Evolutionary conservation across 106 monocot species (phyloP), one percentile per base, ranked within the genome.

Genomic region (Hemerocallis citrina): DNA sequence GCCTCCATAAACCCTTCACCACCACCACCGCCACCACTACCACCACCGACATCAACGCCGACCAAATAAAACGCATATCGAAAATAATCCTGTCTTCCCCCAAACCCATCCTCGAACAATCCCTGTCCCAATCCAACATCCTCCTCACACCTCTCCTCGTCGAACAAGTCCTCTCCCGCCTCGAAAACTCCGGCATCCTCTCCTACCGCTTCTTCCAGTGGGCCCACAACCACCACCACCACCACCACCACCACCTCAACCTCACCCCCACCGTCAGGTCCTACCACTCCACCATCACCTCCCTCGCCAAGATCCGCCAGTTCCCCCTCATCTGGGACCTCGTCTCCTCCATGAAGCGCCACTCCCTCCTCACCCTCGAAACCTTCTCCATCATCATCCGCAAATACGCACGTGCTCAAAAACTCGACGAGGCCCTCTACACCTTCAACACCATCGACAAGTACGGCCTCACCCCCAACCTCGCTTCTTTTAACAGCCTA

Each of bases 271-370:
- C 77, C 57, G 65, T 85, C 59, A 57, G 36, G 1, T 74, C 91
- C 23, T 88, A 91, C 71, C 96, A 98, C 57, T 71, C 73, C 74
- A 67, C 85, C 55, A 75, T 98, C 40, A 75, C 40, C 36, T 84
- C 96, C 47, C 72, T 98, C 34, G 96, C 91, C 27, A 91, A 91
- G 79, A 78, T 98, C 29, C 50, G 91, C 16, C 96, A 98, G 76
- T 98, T 88, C 69, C 68, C 66, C 31, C 50, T 98, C 66, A 85
- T 98, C 77, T 98, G 96, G 96, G 84, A 88, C 57, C 63, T 98
- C 25, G 79, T 98, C 40, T 51, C 63, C 41, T 33, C 22, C 57
- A 98, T 98, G 96, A 76, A 77, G 33, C 51, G 67, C 35, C 67
- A 64, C 49, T 75, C 74, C 1, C n/a, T 78, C 34, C 81, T 91